phyloP scores from a whole-genome alignment of 2,329 filamentous ascomycete genomes.

The Knoxdaviesia proteae region DNA sequence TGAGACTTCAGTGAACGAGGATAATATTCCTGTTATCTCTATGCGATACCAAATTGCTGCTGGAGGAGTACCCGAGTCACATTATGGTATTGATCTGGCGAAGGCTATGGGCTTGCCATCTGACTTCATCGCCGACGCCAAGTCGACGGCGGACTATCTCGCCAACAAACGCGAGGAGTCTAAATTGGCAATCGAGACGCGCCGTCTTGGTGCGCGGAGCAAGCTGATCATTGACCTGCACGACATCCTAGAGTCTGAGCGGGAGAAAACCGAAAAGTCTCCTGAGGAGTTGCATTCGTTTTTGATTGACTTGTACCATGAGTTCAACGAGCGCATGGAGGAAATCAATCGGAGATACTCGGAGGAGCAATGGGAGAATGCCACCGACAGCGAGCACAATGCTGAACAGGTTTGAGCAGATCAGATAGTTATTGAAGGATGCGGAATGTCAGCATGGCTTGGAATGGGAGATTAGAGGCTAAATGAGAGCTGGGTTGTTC shows the following conservation, averaged over 20 bases:
- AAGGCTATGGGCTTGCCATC: conserved; percentile 52
- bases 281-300: no score
- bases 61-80: conserved; percentile 46
- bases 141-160: conserved; percentile 41
- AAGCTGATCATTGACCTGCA: conserved; percentile 54
- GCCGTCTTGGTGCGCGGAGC: conserved; percentile 39
- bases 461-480: no score
- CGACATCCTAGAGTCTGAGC: conserved; percentile 35
- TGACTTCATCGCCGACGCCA: conserved; percentile 45
- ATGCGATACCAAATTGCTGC: conserved; percentile 75
- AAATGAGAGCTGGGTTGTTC: no score
- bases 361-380: no score
- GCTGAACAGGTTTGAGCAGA: no score
- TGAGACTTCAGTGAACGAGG: conserved; percentile 30
- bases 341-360: no score
- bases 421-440: no score
- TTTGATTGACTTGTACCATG: no score
- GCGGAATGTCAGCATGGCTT: no score
- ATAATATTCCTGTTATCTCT: conserved; percentile 40
- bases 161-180: conserved; percentile 33
- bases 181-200: conserved; percentile 34
- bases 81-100: conserved; percentile 74
- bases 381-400: no score
- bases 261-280: not conserved
- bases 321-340: no score